Base-by-base conservation (phyloP, 2,329 filamentous ascomycete genomes). In the Colletotrichum tofieldiae region DNA sequence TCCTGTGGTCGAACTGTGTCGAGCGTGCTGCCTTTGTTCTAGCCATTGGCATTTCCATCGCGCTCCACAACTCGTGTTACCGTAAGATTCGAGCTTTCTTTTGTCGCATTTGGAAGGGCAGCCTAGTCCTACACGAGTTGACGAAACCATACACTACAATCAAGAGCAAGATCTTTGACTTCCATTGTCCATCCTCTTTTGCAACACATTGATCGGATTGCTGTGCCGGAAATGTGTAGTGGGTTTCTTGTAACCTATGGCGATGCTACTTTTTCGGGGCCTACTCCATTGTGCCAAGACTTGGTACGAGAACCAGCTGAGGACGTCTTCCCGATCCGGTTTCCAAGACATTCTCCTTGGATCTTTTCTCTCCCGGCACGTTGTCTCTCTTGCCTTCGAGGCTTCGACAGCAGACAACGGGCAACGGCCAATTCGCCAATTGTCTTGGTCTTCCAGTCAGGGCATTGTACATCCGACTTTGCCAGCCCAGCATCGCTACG, bases 211-310 rank as follows among this genome's bases (percentile, higher is more conserved):
- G 3, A 11, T 18, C 35, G 23, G 35, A 16, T 9, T 35, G 1
- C 2, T 8, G 5, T 12, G 59, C 23, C 39, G 8, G n/a, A 20
- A 51, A 4, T 54, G 23, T 45, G 14, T 20, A 23, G 39, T 39
- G 9, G 35, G 7, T 20, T 37, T 66, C 16, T n/a, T 39, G 3
- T 16, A 49, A 51, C 26, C 55, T 32, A 41, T 67, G 29, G 35
- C 52, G 43, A 63, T 58, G 56, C 43, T 32, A 37, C 29, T 52
- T 58, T 63, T 26, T 35, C 8, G 65, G 65, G 65, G 20, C 65
- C 5, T 47, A 51, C 52, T 32, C 56, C 58, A 60, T 43, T 55
- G 26, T 61, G 39, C 45, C 70, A 60, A 59, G 58, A 4, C 32
- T 49, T 39, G 51, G 51, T 51, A 41, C 23, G 29, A 70, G 20